Percentiles rank a stretch among this genome's conserved stretches.
Conservation (phyloP, 2,329 filamentous ascomycete species). For the Talaromyces verruculosus region DNA sequence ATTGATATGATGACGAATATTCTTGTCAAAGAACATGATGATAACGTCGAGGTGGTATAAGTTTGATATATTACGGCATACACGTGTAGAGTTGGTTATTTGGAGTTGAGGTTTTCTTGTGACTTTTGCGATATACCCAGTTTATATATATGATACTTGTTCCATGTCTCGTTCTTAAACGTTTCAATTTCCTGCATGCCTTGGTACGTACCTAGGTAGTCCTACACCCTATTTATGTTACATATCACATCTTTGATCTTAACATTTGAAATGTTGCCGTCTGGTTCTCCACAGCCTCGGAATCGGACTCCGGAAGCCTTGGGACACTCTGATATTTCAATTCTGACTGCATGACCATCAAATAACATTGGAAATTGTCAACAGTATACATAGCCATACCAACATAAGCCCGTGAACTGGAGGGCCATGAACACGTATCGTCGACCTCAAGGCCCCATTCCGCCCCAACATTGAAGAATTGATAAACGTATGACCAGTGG, state of each 20-base stretch:
- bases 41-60: neutral
- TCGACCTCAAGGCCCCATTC: neutral
- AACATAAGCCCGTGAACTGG: neutral
- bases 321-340: neutral
- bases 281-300: neutral
- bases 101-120: neutral
- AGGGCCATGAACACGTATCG: neutral
- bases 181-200: neutral
- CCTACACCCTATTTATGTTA: neutral
- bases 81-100: neutral
- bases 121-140: neutral
- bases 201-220: neutral
- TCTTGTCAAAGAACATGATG: neutral
- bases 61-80: neutral
- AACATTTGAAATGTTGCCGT: no score
- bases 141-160: neutral
- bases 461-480: neutral
- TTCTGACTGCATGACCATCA: neutral
- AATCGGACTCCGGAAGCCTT: neutral
- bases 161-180: neutral
- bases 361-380: neutral
- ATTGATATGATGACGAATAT: conserved; percentile 9
- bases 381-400: neutral
- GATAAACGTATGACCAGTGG: neutral
- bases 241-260: neutral